Conservation (phyloP, 2,329 filamentous ascomycete species). For the Fusarium torulosum region DNA sequence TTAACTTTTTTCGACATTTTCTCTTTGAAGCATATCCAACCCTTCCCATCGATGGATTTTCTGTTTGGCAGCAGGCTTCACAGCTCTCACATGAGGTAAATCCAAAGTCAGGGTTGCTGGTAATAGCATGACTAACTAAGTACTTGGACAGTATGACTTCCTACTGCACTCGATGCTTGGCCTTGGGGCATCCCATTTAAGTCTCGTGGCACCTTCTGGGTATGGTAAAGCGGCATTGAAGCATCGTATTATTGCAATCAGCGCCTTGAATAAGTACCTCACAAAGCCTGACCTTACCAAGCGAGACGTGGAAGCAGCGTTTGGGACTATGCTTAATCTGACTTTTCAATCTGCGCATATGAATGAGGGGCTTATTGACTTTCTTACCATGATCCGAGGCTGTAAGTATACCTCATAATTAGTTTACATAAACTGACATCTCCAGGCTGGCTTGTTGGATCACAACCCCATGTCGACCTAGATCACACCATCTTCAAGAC, state of each 20-base stretch:
- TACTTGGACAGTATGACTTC: conserved; percentile 53
- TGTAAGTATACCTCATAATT: conserved; percentile 45
- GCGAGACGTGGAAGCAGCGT: conserved; percentile 54
- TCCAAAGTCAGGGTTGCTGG: neutral
- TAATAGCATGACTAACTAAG: neutral
- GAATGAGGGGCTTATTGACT: conserved; percentile 57
- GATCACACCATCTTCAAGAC: conserved; percentile 44
- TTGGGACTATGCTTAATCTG: conserved; percentile 54
- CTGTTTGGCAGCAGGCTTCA: conserved; percentile 55
- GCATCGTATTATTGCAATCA: conserved; percentile 56
- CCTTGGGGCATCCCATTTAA: conserved; percentile 56
- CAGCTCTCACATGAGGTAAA: conserved; percentile 55
- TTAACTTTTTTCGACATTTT: conserved; percentile 67
- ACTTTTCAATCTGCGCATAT: conserved; percentile 57
- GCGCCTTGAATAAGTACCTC: conserved; percentile 53
- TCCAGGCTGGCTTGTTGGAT: conserved; percentile 48
- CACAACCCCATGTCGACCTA: conserved; percentile 32
- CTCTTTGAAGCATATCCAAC: conserved; percentile 59
- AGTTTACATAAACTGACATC: neutral
- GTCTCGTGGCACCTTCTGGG: conserved; percentile 42
- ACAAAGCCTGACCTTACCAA: conserved; percentile 46
- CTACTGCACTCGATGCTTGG: conserved; percentile 59
- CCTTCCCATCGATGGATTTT: conserved; percentile 53
- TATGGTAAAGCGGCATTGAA: conserved; percentile 50
- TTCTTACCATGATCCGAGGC: conserved; percentile 55